These are phyloP conservation scores for Alloascoidea africana DNA, from an alignment of 805 yeast genomes.

Conservation along the genomic window DNA sequence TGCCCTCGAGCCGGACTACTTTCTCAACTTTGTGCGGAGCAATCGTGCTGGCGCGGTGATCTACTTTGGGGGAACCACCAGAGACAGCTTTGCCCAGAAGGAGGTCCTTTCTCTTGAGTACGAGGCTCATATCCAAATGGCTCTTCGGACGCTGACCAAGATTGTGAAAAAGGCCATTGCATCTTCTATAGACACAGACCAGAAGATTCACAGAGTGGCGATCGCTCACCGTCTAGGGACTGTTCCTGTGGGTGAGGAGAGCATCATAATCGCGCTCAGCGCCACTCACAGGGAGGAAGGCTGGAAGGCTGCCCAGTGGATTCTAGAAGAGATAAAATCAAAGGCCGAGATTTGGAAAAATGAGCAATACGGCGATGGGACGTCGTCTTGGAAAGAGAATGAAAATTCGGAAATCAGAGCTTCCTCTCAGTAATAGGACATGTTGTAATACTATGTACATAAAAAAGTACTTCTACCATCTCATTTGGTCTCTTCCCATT, in stretches of 20 bases:
- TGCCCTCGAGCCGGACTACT: constrained; percentile 2
- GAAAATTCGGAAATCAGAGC: constrained; percentile 10
- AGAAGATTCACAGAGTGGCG: constrained; percentile 20
- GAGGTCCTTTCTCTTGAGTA: constrained; percentile 25
- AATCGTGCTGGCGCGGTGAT: constrained; percentile 33
- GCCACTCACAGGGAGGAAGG: constrained; percentile 31
- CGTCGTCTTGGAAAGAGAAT: constrained; percentile 27
- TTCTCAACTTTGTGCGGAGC: constrained; percentile 24
- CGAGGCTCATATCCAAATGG: constrained; percentile 29
- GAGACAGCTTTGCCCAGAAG: constrained; percentile 27
- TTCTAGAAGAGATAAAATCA: constrained; percentile 28
- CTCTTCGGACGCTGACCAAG: constrained; percentile 19
- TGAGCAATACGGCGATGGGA: constrained; percentile 28
- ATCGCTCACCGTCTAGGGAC: constrained; percentile 30
- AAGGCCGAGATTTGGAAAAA: constrained; percentile 35
- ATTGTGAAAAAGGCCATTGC: constrained; percentile 21
- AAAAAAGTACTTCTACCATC: too few species aligned
- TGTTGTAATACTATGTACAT: too few species aligned
- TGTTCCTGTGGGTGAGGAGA: constrained; percentile 32
- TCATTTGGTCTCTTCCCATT: too few species aligned
- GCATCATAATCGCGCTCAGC: constrained; percentile 28
- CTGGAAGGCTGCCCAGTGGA: constrained; percentile 29
- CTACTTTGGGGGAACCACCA: constrained; percentile 33
- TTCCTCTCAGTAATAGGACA: too few species aligned
- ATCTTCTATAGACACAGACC: constrained; percentile 7